Evolutionary conservation across 2,329 filamentous ascomycete genomes (phyloP).

Genomic region (Cladosporium sp.): DNA sequence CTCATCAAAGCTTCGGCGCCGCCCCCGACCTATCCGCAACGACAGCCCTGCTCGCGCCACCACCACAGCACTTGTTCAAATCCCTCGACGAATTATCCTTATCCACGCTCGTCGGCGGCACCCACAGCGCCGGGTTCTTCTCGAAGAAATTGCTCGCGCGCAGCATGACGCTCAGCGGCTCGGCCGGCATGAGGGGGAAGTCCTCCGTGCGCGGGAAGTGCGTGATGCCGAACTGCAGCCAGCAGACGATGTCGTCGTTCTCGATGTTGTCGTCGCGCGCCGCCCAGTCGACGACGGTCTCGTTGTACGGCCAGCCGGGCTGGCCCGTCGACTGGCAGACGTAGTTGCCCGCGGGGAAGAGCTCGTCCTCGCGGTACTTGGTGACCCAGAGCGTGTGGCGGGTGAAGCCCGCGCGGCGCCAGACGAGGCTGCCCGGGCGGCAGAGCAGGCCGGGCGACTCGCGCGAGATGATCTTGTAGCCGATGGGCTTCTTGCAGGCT

Average conservation of each 20-base stretch:
- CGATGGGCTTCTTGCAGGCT: slow-evolving; percentile 42
- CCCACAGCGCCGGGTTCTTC: slow-evolving; percentile 48
- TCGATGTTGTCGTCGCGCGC: slow-evolving; percentile 38
- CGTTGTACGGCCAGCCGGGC: slow-evolving; percentile 25
- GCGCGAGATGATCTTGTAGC: slow-evolving; percentile 44
- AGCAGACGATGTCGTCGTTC: slow-evolving; percentile 46
- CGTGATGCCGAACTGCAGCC: slow-evolving; percentile 46
- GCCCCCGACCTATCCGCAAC: neutral
- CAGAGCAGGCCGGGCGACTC: slow-evolving; percentile 47
- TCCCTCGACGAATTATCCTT: slow-evolving; percentile 5
- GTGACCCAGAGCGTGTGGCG: slow-evolving; percentile 51
- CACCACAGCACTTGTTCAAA: slow-evolving; percentile 8
- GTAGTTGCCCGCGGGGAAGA: slow-evolving; percentile 45
- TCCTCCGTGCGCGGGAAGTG: slow-evolving; percentile 45
- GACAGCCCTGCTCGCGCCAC: neutral
- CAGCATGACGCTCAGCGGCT: slow-evolving; percentile 43
- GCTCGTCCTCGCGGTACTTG: slow-evolving; percentile 46
- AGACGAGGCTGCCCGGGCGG: slow-evolving; percentile 38
- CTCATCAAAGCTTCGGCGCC: neutral
- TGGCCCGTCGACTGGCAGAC: slow-evolving; percentile 43
- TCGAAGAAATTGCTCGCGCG: slow-evolving; percentile 50
- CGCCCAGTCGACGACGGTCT: slow-evolving; percentile 36
- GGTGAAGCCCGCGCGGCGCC: slow-evolving; percentile 43
- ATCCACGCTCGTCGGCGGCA: slow-evolving; percentile 36
- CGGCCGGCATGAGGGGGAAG: slow-evolving; percentile 46